Conservation (phyloP, 805 yeast genomes). For the Yarrowia hollandica region DNA sequence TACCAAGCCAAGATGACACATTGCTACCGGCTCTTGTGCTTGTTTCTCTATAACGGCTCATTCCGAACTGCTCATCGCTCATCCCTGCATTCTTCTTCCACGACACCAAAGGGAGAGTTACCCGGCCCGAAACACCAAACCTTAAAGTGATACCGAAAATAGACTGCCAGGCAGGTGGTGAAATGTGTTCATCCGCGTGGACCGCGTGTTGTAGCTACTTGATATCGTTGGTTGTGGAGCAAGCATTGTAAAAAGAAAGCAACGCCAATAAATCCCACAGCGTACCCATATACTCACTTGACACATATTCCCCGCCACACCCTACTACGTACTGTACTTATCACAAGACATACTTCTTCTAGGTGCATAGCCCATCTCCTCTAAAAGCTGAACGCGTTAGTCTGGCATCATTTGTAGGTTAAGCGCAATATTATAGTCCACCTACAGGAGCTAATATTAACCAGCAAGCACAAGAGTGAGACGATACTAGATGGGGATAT, state of each 20-base stretch:
- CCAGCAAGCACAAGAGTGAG: too few relatives aligned
- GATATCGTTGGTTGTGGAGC: too few relatives aligned
- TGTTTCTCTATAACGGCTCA: too few relatives aligned
- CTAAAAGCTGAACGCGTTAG: conserved; percentile 7
- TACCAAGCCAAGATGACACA: too few relatives aligned
- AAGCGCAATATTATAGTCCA: conserved; percentile 17
- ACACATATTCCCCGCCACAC: background rate
- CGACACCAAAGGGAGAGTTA: background rate
- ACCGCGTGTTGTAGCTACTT: too few relatives aligned
- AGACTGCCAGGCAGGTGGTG: conserved; percentile 7
- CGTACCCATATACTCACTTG: background rate
- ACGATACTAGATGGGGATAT: too few relatives aligned
- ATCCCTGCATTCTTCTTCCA: conserved; percentile 9
- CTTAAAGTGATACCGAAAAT: conserved; percentile 1
- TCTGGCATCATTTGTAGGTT: conserved; percentile 18
- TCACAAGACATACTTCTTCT: background rate
- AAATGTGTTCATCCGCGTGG: background rate
- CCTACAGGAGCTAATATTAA: background rate
- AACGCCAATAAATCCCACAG: too few relatives aligned
- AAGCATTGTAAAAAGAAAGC: too few relatives aligned
- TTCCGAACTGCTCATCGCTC: conserved; percentile 2
- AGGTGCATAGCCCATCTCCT: conserved; percentile 17
- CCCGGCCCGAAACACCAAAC: conserved; percentile 4
- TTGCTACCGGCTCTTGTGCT: too few relatives aligned
- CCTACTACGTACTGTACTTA: too few relatives aligned